A percentile compares a stretch with the other conserved stretches of the same genome.
phyloP scores from a whole-genome alignment of 768 basidiomycete genomes.

The Chalciporus piperatus region DNA sequence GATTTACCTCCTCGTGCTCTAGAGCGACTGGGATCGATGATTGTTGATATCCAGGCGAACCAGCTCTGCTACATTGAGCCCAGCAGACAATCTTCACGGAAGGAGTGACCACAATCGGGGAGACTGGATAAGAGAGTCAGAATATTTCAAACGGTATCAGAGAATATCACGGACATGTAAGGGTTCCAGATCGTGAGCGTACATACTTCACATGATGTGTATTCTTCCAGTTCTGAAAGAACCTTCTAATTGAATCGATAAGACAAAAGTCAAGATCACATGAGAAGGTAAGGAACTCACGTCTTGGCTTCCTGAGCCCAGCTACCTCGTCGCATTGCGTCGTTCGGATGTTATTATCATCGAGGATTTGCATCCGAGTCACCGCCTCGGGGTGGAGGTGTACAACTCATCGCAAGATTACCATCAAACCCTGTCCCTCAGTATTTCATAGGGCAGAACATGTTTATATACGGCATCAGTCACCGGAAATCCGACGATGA shows the following conservation, averaged over 20 bases:
- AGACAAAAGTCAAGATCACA: neutral
- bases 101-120: constrained; percentile 66
- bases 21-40: constrained; percentile 59
- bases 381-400: no score
- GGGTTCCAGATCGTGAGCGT: constrained; percentile 62
- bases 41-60: constrained; percentile 48
- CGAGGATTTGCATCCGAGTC: no score
- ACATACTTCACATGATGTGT: constrained; percentile 64
- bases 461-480: no score
- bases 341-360: no score
- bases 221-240: constrained; percentile 47
- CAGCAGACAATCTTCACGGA: constrained; percentile 57
- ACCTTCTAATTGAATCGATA: constrained; percentile 30
- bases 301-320: constrained; percentile 5
- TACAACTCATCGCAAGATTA: no score
- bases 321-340: no score
- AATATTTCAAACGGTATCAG: neutral
- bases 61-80: neutral
- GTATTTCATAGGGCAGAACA: no score
- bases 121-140: constrained; percentile 41
- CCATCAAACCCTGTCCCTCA: no score
- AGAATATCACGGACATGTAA: constrained; percentile 47
- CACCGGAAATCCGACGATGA: no score
- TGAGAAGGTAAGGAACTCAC: neutral
- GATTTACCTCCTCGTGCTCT: constrained; percentile 61